A percentile compares a stretch with the other conserved stretches of the same genome.
phyloP scores from a whole-genome alignment of 352 stramenopile genomes.

The Phytophthora chlamydospora region DNA sequence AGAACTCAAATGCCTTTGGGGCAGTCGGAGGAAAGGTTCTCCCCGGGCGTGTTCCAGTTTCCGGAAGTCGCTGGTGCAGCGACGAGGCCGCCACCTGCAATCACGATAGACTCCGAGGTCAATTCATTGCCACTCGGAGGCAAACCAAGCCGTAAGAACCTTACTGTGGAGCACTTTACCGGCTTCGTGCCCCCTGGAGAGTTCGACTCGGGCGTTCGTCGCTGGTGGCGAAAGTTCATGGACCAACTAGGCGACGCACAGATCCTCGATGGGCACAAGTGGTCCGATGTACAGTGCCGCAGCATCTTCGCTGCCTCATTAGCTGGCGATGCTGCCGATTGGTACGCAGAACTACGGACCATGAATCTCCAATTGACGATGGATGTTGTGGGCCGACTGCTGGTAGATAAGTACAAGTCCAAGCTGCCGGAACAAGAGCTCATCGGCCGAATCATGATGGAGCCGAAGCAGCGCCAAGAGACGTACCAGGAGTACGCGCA shows the following conservation, averaged over 20 bases:
- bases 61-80: too few species aligned
- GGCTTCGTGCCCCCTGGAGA: neutral
- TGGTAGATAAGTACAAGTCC: neutral
- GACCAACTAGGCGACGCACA: neutral
- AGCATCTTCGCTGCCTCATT: neutral
- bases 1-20: too few species aligned
- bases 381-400: too few species aligned
- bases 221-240: neutral
- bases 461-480: neutral
- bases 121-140: too few species aligned
- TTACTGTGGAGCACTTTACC: neutral
- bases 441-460: too few species aligned
- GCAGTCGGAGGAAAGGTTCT: too few species aligned
- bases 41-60: too few species aligned
- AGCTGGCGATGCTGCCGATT: neutral
- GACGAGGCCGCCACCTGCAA: too few species aligned
- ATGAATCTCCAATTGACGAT: neutral
- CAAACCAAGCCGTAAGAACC: too few species aligned
- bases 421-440: constrained; percentile 1
- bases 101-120: too few species aligned
- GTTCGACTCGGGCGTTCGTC: neutral
- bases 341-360: neutral
- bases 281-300: neutral
- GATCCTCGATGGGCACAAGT: neutral
- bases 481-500: neutral